Conservation (phyloP, 345 rosid species). For the Geranium brycei region DNA sequence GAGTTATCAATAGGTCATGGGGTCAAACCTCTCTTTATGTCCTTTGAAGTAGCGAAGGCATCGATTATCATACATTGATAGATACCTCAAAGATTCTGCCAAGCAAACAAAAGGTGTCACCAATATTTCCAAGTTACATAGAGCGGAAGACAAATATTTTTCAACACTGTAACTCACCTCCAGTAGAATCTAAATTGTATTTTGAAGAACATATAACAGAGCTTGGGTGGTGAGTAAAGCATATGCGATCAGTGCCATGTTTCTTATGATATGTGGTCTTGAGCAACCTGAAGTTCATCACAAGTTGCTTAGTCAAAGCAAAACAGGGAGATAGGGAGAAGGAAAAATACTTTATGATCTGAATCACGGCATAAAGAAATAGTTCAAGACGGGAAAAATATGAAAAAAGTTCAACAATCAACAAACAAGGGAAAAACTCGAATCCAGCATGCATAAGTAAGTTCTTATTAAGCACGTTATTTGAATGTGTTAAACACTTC, state of each 20-base stretch:
- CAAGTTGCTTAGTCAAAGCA: not conserved
- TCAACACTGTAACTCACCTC: slow-evolving; percentile 37
- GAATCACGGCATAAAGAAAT: too few relatives aligned
- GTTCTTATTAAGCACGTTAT: not conserved
- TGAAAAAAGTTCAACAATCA: too few relatives aligned
- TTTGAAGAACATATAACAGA: slow-evolving; percentile 85
- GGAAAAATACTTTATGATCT: not conserved
- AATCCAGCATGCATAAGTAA: not conserved
- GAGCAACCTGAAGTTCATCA: slow-evolving; percentile 46
- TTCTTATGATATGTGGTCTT: slow-evolving; percentile 93
- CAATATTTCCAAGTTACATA: not conserved
- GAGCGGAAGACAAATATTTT: not conserved
- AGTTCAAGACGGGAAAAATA: too few relatives aligned
- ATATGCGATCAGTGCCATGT: slow-evolving; percentile 84
- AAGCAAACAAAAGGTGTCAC: slow-evolving; percentile 11
- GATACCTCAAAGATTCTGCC: slow-evolving; percentile 75
- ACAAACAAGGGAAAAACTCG: too few relatives aligned
- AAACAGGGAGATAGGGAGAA: not conserved
- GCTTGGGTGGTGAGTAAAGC: slow-evolving; percentile 94
- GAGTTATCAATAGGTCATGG: not conserved
- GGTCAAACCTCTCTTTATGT: slow-evolving; percentile 66
- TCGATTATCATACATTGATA: slow-evolving; percentile 93
- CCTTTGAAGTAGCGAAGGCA: slow-evolving; percentile 97
- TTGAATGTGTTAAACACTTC: not conserved
- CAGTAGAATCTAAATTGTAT: slow-evolving; percentile 58